Evolutionary conservation across 192 early-diverging fungal species (phyloP).

Genomic region (Entomortierella parvispora): DNA sequence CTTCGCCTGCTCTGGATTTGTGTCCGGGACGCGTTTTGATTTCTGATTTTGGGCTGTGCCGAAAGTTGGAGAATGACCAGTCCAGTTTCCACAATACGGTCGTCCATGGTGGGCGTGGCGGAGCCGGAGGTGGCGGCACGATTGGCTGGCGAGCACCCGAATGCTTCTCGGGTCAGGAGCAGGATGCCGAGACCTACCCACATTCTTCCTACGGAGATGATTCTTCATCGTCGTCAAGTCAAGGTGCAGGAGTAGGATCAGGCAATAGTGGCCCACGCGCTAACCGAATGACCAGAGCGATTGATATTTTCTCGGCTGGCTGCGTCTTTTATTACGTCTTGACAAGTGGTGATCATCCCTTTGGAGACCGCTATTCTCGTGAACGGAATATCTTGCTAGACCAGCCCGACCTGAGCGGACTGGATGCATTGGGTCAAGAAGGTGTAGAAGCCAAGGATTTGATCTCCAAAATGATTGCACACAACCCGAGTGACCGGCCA

Average conservation of each 20-base stretch:
- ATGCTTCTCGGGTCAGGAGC: conserved; percentile 57
- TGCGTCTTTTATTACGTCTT: conserved; percentile 96
- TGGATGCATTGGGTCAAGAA: conserved; percentile 77
- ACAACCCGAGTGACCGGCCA: conserved; percentile 82
- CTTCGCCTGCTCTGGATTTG: conserved; percentile 19
- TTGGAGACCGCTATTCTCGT: conserved; percentile 90
- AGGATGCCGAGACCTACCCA: conserved; percentile 14
- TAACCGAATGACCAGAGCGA: conserved; percentile 79
- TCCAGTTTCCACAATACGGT: conserved; percentile 94
- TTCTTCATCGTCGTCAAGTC: conserved; percentile 49
- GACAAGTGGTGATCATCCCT: conserved; percentile 92
- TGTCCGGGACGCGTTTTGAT: conserved; percentile 80
- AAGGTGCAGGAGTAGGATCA: conserved; percentile 17
- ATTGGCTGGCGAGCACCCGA: conserved; percentile 98
- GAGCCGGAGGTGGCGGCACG: conserved; percentile 83
- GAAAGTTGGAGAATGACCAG: conserved; percentile 93
- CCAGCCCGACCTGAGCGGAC: conserved; percentile 73
- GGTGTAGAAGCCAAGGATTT: conserved; percentile 90
- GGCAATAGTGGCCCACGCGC: conserved; percentile 10
- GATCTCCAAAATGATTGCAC: conserved; percentile 88
- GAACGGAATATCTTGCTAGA: conserved; percentile 91
- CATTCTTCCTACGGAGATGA: conserved; percentile 15
- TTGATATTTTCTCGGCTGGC: conserved; percentile 97
- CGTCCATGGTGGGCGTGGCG: conserved; percentile 50
- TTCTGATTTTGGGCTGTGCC: conserved; percentile 97